A percentile compares a stretch with the other conserved stretches of the same genome.
Evolutionary conservation across 1,284 basidiomycete genomes (phyloP).

Genomic region (Mycena sp.): DNA sequence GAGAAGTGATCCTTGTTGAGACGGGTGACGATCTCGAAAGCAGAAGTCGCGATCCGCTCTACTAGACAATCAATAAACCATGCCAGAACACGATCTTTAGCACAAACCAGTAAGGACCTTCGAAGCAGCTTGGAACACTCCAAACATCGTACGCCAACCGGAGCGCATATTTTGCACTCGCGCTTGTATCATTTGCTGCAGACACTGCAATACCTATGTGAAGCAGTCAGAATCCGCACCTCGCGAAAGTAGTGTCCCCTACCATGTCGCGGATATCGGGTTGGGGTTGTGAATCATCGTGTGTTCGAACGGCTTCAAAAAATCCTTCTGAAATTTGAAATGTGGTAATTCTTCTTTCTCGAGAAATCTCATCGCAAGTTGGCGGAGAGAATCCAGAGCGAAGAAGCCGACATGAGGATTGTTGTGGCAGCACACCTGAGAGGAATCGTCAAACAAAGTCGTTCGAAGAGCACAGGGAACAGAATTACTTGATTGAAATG

Average conservation of each 20-base stretch:
- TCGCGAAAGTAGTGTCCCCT: conserved; percentile 30
- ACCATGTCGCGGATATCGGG: conserved; percentile 98
- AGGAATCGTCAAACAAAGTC: background rate
- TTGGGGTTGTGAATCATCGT: conserved; percentile 98
- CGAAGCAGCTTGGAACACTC: conserved; percentile 96
- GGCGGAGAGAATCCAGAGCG: conserved; percentile 96
- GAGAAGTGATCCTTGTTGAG: conserved; percentile 92
- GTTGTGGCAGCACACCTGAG: conserved; percentile 94
- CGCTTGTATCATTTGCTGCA: conserved; percentile 99
- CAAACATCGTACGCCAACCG: conserved; percentile 99
- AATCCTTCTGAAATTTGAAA: conserved; percentile 99
- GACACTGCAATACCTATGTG: conserved; percentile 89
- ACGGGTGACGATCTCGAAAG: conserved; percentile 95
- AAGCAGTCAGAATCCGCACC: conserved; percentile 11
- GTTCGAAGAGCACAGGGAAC: background rate
- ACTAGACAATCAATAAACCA: conserved; percentile 9
- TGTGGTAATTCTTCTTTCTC: conserved; percentile 98
- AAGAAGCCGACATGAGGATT: conserved; percentile 98
- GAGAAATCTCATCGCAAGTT: conserved; percentile 97
- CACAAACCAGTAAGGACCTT: conserved; percentile 86
- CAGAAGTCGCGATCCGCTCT: conserved; percentile 94
- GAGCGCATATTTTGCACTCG: conserved; percentile 96
- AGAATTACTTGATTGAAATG: conserved; percentile 95
- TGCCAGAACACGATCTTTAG: background rate
- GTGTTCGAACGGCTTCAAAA: conserved; percentile 97